Conservation (phyloP, 2,329 filamentous ascomycete genomes). For the Colletotrichum theobromicola region DNA sequence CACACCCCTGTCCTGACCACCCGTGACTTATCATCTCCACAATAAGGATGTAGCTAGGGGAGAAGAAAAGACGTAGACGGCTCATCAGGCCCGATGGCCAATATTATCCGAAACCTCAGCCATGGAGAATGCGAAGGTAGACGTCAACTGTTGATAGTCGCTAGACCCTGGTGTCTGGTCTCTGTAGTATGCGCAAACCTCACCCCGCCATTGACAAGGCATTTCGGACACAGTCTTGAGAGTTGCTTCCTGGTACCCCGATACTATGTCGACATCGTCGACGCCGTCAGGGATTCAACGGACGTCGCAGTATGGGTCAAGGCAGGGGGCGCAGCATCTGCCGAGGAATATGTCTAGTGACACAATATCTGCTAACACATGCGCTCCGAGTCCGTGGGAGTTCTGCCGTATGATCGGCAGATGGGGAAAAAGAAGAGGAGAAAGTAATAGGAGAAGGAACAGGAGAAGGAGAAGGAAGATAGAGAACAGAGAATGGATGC, state of each 20-base stretch:
- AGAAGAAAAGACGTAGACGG: neutral
- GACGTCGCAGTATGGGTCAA: neutral
- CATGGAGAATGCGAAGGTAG: neutral
- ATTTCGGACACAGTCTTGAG: neutral
- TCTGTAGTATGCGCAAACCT: neutral
- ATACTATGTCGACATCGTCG: neutral
- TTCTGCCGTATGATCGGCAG: too few species aligned
- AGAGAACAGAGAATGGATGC: neutral
- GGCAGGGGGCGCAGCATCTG: neutral
- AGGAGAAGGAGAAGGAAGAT: neutral
- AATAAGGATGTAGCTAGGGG: neutral
- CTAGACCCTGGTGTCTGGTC: neutral
- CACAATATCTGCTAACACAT: neutral
- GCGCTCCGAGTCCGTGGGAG: neutral
- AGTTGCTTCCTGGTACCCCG: neutral
- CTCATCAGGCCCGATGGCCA: neutral
- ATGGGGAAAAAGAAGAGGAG: neutral
- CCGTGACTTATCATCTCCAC: conserved; percentile 5
- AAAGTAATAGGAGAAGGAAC: neutral
- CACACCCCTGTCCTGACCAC: neutral
- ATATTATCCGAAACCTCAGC: neutral
- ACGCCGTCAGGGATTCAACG: neutral
- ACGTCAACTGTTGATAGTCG: neutral
- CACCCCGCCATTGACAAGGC: neutral
- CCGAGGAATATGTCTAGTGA: neutral